Base-by-base conservation (phyloP, 1,284 basidiomycete species). In the Ceratobasidium theobromae region DNA sequence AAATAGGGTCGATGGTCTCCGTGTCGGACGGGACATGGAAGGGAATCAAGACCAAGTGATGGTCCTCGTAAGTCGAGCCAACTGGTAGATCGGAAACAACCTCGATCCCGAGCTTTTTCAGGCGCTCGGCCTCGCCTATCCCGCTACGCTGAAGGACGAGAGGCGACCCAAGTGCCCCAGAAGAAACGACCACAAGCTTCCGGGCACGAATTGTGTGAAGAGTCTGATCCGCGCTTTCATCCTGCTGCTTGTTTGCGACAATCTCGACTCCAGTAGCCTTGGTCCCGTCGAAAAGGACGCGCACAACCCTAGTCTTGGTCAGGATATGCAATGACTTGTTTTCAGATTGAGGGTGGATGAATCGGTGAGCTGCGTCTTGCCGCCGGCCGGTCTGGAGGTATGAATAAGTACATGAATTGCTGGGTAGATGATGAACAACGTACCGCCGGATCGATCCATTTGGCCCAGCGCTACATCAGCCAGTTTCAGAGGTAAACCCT, bases 141-240 rank as follows among this genome's bases (percentile, higher is more conserved):
- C 82, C 82, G 0, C 82, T 84, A 53, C 82, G 77, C 71, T 84
- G 83, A 16, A 85, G 74, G 51, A 86, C 82, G 1, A 77, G 71
- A 1, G 84, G 82, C 0, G 83, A 83, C 2, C 84, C 69, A 6
- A 67, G 30, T 1, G 66, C 53, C 11, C 66, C 66, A 18, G 55
- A 35, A 4, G 66, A 58, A 12, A 67, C 51, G 1, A 67, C 54
- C 5, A 67, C 55, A 6, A 65, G 51, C n/a, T 65, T 65, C 40
- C 62, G 62, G 46, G 62, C 62, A 4, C 9, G 53, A 51, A 65
- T 65, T 21, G 30, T 30, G 11, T 30, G 62, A 18, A 51, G 51
- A 4, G 62, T 53, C 18, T 65, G 62, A 18, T 65, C 62, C 2
- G 51, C 62, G 16, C 27, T 30, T 8, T 14, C 40, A 9, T 53